Percentiles rank a stretch among this genome's conserved stretches.
Evolutionary conservation across 768 basidiomycete species (phyloP).

Genomic region (Amanita molliuscula): DNA sequence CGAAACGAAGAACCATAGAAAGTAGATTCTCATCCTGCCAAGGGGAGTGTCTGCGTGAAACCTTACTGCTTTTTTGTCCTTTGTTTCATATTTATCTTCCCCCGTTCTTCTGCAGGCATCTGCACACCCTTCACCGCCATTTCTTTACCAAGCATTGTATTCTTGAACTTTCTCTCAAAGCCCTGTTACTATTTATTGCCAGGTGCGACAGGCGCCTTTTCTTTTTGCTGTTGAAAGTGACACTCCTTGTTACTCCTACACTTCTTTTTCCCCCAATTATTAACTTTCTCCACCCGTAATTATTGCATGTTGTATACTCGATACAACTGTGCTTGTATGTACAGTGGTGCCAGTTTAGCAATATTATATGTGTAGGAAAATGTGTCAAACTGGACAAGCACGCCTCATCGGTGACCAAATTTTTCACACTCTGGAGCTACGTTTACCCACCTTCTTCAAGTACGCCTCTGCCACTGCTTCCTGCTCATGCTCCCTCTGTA

Average conservation of each 20-base stretch:
- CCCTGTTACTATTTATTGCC: constrained; percentile 3
- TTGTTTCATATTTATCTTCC: not conserved
- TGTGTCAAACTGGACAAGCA: too few species aligned
- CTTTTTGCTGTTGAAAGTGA: constrained; percentile 1
- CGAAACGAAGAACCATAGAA: constrained; percentile 3
- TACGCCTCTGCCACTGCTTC: too few species aligned
- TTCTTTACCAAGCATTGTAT: constrained; percentile 1
- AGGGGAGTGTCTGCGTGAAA: not conserved
- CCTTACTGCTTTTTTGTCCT: not conserved
- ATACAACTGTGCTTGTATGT: not conserved
- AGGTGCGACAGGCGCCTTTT: not conserved
- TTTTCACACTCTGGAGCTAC: too few species aligned
- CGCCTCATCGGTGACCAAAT: too few species aligned
- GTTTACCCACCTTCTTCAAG: not conserved
- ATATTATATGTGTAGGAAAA: constrained; percentile 3
- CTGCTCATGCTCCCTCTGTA: too few species aligned
- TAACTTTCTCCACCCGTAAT: not conserved
- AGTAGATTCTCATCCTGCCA: not conserved
- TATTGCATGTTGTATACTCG: constrained; percentile 4
- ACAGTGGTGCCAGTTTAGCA: not conserved
- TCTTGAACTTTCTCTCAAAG: not conserved
- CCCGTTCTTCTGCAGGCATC: not conserved
- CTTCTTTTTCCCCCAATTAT: not conserved
- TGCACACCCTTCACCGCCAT: not conserved
- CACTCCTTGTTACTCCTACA: not conserved